Evolutionary conservation across 2,329 filamentous ascomycete species (phyloP), one percentile per base, ranked within the genome.

Genomic region (Podosphaera xanthii): DNA sequence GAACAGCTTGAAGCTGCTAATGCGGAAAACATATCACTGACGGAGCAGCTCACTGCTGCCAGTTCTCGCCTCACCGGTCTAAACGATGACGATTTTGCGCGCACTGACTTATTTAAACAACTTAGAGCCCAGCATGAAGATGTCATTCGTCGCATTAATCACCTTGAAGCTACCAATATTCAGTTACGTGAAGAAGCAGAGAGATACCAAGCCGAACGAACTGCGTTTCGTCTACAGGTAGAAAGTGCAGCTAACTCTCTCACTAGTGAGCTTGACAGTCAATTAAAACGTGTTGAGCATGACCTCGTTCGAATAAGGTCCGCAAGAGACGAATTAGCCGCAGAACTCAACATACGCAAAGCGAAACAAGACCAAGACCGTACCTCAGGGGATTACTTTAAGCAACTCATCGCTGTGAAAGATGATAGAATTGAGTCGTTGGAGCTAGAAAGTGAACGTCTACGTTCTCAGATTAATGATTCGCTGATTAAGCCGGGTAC

Each of bases 61-160:
- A 89, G 77, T 66, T 72, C 74, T 14, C 77, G 83, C 69, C 76
- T 86, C 55, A 82, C 87, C 12, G 83, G 80, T 59, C 74, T 90
- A 52, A 85, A 86, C 0, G 92, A 98, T 66, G 92, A 98, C 62
- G 92, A 98, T 66, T 97, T 94, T 68, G 83, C 89, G 48, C 83
- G 88, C 60, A 95, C 89, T 3, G 89, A 96, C 66, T 77, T 95
- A 2, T 98, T 95, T 77, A 97, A 95, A 72, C 82, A 86, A 62
- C 79, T 96, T 67, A 94, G 90, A 72, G 79, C 79, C 33, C 88
- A 96, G 66, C 87, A 94, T 66, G 92, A 97, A 67, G 91, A 97
- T 65, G 80, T 94, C 7, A 88, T 96, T 65, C 91, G 87, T 70
- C 83, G 88, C 44, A 83, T 95, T 67, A 98, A 98, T 70, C 83